Percentiles rank a stretch among this genome's conserved stretches.
Conservation (phyloP, 2,329 filamentous ascomycete genomes). For the Cephalotrichum gorgonifer region DNA sequence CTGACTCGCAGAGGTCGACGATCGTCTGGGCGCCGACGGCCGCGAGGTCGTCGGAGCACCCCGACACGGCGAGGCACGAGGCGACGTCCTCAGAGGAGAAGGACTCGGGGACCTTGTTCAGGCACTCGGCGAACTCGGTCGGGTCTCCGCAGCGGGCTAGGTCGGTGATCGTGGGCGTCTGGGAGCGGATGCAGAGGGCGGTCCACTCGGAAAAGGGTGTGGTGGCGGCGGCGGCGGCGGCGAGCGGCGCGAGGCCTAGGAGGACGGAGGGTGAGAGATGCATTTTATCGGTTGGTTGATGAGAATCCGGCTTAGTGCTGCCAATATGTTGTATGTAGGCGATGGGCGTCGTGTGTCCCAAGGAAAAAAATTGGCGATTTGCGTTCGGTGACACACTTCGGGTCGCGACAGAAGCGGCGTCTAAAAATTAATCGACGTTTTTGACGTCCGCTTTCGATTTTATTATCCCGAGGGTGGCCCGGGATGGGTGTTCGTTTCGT, state of each 20-base stretch:
- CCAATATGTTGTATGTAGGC: neutral
- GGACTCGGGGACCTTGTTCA: constrained; percentile 20
- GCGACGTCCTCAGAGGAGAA: constrained; percentile 23
- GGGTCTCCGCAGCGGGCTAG: constrained; percentile 27
- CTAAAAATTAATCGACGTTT: too few relatives aligned
- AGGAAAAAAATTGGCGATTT: neutral
- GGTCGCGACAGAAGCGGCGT: neutral
- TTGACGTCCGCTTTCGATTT: too few relatives aligned
- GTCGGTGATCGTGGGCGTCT: constrained; percentile 26
- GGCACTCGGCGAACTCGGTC: constrained; percentile 25
- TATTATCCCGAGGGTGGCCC: too few relatives aligned
- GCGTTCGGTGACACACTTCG: neutral
- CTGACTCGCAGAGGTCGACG: constrained; percentile 19
- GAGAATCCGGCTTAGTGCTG: too few relatives aligned
- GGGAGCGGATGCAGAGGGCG: constrained; percentile 11
- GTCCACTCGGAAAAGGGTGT: constrained; percentile 20
- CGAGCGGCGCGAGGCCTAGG: constrained; percentile 16
- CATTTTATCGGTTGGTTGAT: too few relatives aligned
- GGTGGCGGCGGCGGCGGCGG: constrained; percentile 23
- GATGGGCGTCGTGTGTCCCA: neutral
- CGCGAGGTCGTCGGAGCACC: constrained; percentile 22
- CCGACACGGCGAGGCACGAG: constrained; percentile 22
- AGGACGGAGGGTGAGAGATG: constrained; percentile 9
- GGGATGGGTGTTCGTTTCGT: too few relatives aligned
- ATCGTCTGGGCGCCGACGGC: constrained; percentile 16